Conservation (phyloP, 371 early-diverging fungal species). For the Mucor mucedo region DNA sequence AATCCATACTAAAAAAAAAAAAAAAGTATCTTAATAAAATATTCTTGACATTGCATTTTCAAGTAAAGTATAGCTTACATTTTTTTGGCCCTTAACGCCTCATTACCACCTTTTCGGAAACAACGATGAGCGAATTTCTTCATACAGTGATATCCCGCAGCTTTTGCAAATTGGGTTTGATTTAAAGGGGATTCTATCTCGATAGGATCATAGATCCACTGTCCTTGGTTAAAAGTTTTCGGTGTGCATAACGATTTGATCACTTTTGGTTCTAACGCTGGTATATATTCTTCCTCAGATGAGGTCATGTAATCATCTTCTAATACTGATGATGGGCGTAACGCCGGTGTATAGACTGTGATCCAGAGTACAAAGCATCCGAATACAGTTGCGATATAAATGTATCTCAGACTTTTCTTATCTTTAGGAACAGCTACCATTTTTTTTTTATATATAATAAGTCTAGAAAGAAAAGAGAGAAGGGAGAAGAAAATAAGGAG, state of each 20-base stretch:
- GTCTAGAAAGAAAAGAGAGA: no score
- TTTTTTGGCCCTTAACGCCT: constrained; percentile 35
- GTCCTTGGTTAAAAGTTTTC: constrained; percentile 39
- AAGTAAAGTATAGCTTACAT: constrained; percentile 26
- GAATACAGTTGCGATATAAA: constrained; percentile 6
- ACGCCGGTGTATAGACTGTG: constrained; percentile 8
- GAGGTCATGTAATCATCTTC: neutral
- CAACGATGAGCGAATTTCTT: constrained; percentile 52
- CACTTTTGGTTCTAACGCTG: no score
- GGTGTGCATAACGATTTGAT: constrained; percentile 31
- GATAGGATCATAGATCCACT: constrained; percentile 39
- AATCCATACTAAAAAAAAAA: constrained; percentile 35
- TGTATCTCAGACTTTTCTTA: constrained; percentile 7
- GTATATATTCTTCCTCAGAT: neutral
- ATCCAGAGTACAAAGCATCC: constrained; percentile 18
- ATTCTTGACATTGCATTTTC: no score
- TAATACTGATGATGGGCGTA: neutral
- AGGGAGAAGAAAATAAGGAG: neutral
- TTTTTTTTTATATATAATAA: no score
- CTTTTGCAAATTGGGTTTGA: constrained; percentile 25
- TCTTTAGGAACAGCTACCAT: no score
- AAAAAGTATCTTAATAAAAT: constrained; percentile 2
- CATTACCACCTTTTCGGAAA: constrained; percentile 36
- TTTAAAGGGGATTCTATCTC: constrained; percentile 18
- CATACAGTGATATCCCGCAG: constrained; percentile 40